These are phyloP conservation scores for Blastocystis sp. DNA, from an alignment of 352 stramenopile species.

Conservation along the genomic window DNA sequence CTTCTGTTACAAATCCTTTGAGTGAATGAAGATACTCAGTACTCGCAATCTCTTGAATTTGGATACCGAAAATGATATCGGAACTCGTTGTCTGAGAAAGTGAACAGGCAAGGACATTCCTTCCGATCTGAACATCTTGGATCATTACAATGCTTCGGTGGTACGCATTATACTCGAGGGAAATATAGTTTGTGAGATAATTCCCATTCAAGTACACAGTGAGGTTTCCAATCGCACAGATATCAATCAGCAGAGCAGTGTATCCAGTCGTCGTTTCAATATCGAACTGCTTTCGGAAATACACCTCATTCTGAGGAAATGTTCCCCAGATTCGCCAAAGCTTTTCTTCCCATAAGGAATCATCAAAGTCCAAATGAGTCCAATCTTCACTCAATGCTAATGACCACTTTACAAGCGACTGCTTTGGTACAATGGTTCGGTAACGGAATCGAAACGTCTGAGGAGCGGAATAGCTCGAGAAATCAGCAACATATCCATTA, in stretches of 20 bases:
- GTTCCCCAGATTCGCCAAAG: background rate
- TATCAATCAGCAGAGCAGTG: background rate
- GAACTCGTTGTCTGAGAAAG: background rate
- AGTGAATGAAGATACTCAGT: background rate
- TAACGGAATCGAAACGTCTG: background rate
- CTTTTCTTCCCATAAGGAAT: background rate
- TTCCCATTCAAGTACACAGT: background rate
- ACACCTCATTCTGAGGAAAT: background rate
- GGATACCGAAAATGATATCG: background rate
- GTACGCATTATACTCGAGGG: background rate
- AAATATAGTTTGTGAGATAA: background rate
- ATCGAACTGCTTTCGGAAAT: background rate
- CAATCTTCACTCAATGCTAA: background rate
- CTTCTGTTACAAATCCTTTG: background rate
- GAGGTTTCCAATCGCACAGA: background rate
- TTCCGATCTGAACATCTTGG: background rate
- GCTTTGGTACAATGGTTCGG: background rate
- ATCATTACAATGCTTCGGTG: background rate
- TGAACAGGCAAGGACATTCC: background rate
- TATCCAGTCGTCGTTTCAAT: background rate
- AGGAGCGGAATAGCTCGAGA: background rate
- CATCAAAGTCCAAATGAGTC: background rate
- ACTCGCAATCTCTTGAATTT: background rate
- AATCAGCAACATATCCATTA: background rate
- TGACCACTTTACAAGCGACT: background rate